Percentiles rank a stretch among this genome's conserved stretches.
Evolutionary conservation across 2,329 filamentous ascomycete species (phyloP).

Genomic region (Epichloe sylvatica): DNA sequence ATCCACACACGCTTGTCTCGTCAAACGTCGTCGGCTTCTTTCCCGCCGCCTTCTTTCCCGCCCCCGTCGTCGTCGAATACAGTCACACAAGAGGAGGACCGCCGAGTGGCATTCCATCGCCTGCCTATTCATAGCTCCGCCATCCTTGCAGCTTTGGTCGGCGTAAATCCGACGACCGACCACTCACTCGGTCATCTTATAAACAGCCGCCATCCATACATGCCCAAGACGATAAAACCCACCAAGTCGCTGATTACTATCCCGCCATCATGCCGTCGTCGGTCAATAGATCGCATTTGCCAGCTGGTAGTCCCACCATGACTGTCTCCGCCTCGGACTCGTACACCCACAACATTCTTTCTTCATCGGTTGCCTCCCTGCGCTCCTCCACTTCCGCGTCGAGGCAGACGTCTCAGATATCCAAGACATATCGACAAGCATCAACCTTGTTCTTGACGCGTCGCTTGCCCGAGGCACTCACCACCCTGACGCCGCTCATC

Average conservation of each 20-base stretch:
- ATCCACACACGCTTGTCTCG: neutral
- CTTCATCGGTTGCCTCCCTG: slow-evolving; percentile 58
- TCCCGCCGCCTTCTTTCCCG: neutral
- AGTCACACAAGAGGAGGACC: neutral
- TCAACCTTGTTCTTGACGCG: slow-evolving; percentile 91
- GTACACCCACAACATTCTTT: slow-evolving; percentile 38
- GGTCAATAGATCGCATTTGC: slow-evolving; percentile 28
- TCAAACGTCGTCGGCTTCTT: neutral
- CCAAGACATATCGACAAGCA: slow-evolving; percentile 86
- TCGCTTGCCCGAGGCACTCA: slow-evolving; percentile 76
- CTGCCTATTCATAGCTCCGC: neutral
- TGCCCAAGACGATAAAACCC: neutral
- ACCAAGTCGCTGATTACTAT: neutral
- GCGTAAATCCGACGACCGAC: neutral
- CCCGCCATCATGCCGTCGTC: slow-evolving; percentile 27
- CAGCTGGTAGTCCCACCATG: slow-evolving; percentile 31
- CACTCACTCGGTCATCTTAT: neutral
- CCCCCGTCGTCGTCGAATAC: neutral
- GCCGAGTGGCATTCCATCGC: neutral
- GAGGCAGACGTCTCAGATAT: slow-evolving; percentile 59
- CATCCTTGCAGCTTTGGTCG: neutral
- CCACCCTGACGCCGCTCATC: slow-evolving; percentile 72
- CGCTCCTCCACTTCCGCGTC: slow-evolving; percentile 46
- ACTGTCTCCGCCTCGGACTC: slow-evolving; percentile 22
- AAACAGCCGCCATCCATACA: neutral